Evolutionary conservation across 2,329 filamentous ascomycete species (phyloP).

Genomic region (Teratosphaeria destructans): DNA sequence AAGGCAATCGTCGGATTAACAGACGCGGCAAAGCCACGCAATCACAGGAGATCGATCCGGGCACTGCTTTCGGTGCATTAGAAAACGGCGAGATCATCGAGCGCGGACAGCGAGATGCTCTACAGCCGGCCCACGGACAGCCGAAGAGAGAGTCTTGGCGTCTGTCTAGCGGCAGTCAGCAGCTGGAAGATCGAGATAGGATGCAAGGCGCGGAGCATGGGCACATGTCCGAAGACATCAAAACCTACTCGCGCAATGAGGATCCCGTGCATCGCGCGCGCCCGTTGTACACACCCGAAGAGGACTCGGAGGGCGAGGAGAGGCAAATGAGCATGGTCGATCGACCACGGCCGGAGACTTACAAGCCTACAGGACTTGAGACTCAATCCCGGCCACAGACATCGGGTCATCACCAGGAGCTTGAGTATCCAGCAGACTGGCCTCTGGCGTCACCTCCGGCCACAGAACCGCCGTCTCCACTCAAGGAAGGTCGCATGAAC

Average conservation of each 20-base stretch:
- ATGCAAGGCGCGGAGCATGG: neutral
- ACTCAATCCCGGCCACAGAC: neutral
- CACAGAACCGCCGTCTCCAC: slow-evolving; percentile 4
- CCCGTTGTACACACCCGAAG: neutral
- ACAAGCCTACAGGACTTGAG: slow-evolving; percentile 3
- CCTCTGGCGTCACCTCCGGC: slow-evolving; percentile 9
- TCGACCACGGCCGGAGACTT: slow-evolving; percentile 2
- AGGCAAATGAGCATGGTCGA: neutral
- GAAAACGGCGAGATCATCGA: neutral
- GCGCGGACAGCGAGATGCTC: neutral
- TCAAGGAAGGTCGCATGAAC: slow-evolving; percentile 1
- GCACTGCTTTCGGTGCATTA: neutral
- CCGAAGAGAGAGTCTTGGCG: neutral
- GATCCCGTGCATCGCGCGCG: neutral
- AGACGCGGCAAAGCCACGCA: neutral
- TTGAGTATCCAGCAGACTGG: slow-evolving; percentile 15
- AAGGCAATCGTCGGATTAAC: neutral
- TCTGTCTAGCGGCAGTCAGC: neutral
- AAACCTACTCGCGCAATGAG: neutral
- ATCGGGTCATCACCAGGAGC: neutral
- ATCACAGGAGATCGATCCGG: neutral
- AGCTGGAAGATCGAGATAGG: slow-evolving; percentile 1
- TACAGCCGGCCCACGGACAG: neutral
- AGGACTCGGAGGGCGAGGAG: slow-evolving; percentile 1
- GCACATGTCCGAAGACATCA: slow-evolving; percentile 3